These are phyloP conservation scores for Primulina huaijiensis DNA, from an alignment of 257 asterid genomes.

Conservation along the genomic window DNA sequence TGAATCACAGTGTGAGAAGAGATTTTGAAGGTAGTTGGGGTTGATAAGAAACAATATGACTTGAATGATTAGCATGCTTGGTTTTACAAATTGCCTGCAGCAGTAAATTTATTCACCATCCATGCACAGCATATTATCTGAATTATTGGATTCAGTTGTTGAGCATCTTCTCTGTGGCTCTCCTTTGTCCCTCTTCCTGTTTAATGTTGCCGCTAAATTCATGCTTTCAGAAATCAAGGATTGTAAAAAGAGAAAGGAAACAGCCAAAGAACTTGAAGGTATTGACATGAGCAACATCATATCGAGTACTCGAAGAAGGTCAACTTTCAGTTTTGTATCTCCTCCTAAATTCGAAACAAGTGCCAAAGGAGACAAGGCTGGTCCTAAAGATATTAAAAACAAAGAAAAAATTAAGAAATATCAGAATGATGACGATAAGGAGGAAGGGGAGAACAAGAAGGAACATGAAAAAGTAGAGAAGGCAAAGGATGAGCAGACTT, in stretches of 20 bases:
- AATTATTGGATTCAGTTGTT: neutral
- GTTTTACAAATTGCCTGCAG: slow-evolving; percentile 8
- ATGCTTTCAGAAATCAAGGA: slow-evolving; percentile 69
- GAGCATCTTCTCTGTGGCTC: neutral
- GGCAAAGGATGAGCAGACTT: slow-evolving; percentile 1
- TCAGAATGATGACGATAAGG: slow-evolving; percentile 30
- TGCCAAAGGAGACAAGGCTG: slow-evolving; percentile 36
- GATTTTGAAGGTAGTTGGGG: neutral
- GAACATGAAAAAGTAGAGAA: slow-evolving; percentile 11
- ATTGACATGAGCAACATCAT: slow-evolving; percentile 89
- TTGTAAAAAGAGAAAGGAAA: slow-evolving; percentile 80
- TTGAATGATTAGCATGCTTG: slow-evolving; percentile 2
- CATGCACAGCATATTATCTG: slow-evolving; percentile 1
- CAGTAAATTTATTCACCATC: slow-evolving; percentile 9
- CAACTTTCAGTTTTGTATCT: slow-evolving; percentile 56
- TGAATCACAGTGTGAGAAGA: slow-evolving; percentile 9
- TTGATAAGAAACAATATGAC: neutral
- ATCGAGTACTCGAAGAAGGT: slow-evolving; percentile 88
- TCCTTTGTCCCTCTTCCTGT: neutral
- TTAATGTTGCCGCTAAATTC: slow-evolving; percentile 28
- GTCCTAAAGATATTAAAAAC: slow-evolving; percentile 34
- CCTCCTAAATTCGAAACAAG: slow-evolving; percentile 47
- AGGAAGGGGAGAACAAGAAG: slow-evolving; percentile 23
- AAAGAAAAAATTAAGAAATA: slow-evolving; percentile 30
- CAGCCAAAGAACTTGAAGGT: slow-evolving; percentile 93